These are phyloP conservation scores for Lodderomyces orthopsilosis DNA, from an alignment of 1,139 yeast genomes.

Conservation along the genomic window DNA sequence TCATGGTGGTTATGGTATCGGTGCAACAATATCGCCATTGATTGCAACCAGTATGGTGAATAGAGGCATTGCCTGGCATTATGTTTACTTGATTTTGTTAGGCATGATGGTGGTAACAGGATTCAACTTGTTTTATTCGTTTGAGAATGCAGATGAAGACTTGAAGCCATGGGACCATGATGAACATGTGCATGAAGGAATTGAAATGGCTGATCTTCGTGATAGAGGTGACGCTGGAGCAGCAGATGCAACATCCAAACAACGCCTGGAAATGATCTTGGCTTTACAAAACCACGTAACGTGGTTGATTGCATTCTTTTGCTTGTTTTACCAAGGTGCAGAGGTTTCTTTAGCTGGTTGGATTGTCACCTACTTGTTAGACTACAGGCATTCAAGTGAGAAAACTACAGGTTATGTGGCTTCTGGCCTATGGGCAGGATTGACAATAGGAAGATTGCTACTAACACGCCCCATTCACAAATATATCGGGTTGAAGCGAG, in stretches of 20 bases:
- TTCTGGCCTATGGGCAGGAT: constrained; percentile 72
- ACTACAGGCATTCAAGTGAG: constrained; percentile 49
- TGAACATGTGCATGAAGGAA: constrained; percentile 9
- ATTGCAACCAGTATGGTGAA: constrained; percentile 53
- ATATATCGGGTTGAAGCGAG: constrained; percentile 48
- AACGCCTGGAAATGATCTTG: constrained; percentile 15
- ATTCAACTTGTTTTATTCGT: constrained; percentile 31
- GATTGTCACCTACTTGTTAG: constrained; percentile 62
- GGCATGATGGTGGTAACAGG: constrained; percentile 32
- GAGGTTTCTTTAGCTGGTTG: constrained; percentile 73
- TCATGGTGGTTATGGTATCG: constrained; percentile 63
- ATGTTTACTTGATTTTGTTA: constrained; percentile 48
- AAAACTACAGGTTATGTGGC: constrained; percentile 58
- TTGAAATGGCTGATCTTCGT: constrained; percentile 6
- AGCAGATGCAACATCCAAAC: background rate
- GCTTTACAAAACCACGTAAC: constrained; percentile 45
- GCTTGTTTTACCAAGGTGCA: constrained; percentile 64
- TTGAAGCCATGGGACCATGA: constrained; percentile 32
- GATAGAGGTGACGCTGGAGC: background rate
- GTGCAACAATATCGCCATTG: constrained; percentile 61
- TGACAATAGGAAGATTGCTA: constrained; percentile 57
- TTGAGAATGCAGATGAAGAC: constrained; percentile 44
- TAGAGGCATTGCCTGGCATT: constrained; percentile 51
- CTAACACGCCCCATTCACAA: constrained; percentile 43
- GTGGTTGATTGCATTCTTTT: constrained; percentile 54